Evolutionary conservation across 225 moss, liverwort and hornwort genomes (phyloP).

Genomic region (Sphagnum tenellum): DNA sequence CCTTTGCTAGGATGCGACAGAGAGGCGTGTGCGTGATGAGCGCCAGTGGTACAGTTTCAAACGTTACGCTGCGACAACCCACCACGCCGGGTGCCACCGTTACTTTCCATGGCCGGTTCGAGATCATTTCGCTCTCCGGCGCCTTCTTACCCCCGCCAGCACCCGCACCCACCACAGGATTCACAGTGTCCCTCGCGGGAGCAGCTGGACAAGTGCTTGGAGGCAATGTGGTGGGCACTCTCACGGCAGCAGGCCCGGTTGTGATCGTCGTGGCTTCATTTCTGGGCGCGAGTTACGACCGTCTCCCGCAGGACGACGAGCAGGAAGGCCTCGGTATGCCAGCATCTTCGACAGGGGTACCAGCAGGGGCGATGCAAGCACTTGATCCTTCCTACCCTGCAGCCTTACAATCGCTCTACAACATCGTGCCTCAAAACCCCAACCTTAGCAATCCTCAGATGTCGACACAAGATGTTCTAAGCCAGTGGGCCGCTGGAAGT

Average conservation of each 20-base stretch:
- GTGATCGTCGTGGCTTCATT: conserved; percentile 45
- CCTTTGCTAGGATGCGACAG: conserved; percentile 32
- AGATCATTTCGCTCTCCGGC: conserved; percentile 49
- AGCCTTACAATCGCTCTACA: too few relatives aligned
- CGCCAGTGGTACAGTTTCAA: conserved; percentile 47
- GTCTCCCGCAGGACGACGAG: conserved; percentile 42
- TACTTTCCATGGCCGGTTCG: conserved; percentile 52
- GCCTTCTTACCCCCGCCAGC: conserved; percentile 43
- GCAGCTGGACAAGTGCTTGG: conserved; percentile 42
- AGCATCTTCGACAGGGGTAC: conserved; percentile 1
- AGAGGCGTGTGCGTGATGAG: conserved; percentile 45
- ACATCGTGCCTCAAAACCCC: too few relatives aligned
- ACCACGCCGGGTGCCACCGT: conserved; percentile 41
- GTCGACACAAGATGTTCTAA: too few relatives aligned
- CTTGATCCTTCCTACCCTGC: too few relatives aligned
- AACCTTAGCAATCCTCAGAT: too few relatives aligned
- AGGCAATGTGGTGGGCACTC: conserved; percentile 40
- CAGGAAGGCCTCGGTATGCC: conserved; percentile 7
- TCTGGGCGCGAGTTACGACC: conserved; percentile 36
- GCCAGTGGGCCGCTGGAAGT: too few relatives aligned
- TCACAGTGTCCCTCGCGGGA: conserved; percentile 43
- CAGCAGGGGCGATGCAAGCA: too few relatives aligned
- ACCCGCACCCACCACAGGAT: conserved; percentile 20
- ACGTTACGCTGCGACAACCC: conserved; percentile 40
- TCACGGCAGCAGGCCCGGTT: conserved; percentile 43